Evolutionary conservation across 2,329 filamentous ascomycete species (phyloP).

Genomic region (Parastagonospora avenae): DNA sequence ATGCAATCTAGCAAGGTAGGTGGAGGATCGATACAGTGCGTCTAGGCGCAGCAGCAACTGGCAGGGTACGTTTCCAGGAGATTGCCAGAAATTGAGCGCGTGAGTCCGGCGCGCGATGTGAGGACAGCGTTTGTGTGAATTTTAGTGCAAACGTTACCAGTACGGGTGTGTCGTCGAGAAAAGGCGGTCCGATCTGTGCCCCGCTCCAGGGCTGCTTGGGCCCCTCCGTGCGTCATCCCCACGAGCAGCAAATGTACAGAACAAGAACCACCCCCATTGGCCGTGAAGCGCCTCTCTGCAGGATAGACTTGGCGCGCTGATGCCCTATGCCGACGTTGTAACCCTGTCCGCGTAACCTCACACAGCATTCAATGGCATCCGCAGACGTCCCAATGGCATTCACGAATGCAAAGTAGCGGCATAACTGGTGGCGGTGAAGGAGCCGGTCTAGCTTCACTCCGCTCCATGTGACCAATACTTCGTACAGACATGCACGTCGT

Average conservation of each 20-base stretch:
- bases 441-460: conserved; percentile 18
- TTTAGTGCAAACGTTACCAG: conserved; percentile 21
- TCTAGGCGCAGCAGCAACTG: conserved; percentile 36
- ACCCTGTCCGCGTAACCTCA: conserved; percentile 29
- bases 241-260: conserved; percentile 18
- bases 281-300: conserved; percentile 27
- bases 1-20: conserved; percentile 47
- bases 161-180: conserved; percentile 21
- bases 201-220: conserved; percentile 17
- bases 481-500: conserved; percentile 15
- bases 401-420: conserved; percentile 9
- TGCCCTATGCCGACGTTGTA: conserved; percentile 20
- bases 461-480: conserved; percentile 20
- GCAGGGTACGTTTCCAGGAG: conserved; percentile 20
- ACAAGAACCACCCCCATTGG: conserved; percentile 27
- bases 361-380: conserved; percentile 26
- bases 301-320: conserved; percentile 23
- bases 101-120: conserved; percentile 17
- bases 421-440: conserved; percentile 27
- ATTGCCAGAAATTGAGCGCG: conserved; percentile 16
- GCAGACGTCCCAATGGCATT: conserved; percentile 25
- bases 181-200: conserved; percentile 32
- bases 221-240: conserved; percentile 41
- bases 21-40: conserved; percentile 35
- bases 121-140: conserved; percentile 16